A percentile compares a stretch with the other conserved stretches of the same genome.
phyloP scores from a whole-genome alignment of 164 flowering plant genomes.

The Kalanchoe fedtschenkoi region DNA sequence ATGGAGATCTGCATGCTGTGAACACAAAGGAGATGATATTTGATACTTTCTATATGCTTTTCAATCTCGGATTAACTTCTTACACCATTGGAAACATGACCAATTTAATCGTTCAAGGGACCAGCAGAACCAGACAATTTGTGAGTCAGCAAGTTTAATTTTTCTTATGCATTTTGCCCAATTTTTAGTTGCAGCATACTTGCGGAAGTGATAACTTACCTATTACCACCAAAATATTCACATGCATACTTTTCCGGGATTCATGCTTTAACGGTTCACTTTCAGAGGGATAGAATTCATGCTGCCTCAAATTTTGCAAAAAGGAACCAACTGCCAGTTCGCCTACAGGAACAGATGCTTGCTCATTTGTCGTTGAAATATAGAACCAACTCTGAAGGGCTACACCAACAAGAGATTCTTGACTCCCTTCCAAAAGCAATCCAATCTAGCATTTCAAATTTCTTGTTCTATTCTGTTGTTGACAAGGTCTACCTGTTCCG shows the following conservation, averaged over 20 bases:
- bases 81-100: slow-evolving; percentile 71
- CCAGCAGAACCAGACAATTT: slow-evolving; percentile 49
- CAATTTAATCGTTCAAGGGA: slow-evolving; percentile 53
- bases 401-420: slow-evolving; percentile 59
- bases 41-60: slow-evolving; percentile 40
- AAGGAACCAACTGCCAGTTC: slow-evolving; percentile 44
- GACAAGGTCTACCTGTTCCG: slow-evolving; percentile 48
- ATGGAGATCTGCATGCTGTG: slow-evolving; percentile 60
- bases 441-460: slow-evolving; percentile 50
- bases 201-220: not conserved
- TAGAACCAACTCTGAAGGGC: slow-evolving; percentile 55
- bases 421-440: slow-evolving; percentile 64
- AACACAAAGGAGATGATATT: slow-evolving; percentile 45
- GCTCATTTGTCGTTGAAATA: slow-evolving; percentile 48
- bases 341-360: slow-evolving; percentile 59
- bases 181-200: not conserved
- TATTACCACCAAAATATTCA: not conserved
- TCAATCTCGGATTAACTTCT: slow-evolving; percentile 46
- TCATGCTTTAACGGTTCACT: not conserved
- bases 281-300: slow-evolving; percentile 50
- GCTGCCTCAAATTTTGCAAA: slow-evolving; percentile 55
- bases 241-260: no score
- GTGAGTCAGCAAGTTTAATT: slow-evolving; percentile 27
- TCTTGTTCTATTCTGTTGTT: slow-evolving; percentile 46
- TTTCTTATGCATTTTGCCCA: not conserved